phyloP scores from a whole-genome alignment of 306 rosid species.

The Begonia peltatifolia region DNA sequence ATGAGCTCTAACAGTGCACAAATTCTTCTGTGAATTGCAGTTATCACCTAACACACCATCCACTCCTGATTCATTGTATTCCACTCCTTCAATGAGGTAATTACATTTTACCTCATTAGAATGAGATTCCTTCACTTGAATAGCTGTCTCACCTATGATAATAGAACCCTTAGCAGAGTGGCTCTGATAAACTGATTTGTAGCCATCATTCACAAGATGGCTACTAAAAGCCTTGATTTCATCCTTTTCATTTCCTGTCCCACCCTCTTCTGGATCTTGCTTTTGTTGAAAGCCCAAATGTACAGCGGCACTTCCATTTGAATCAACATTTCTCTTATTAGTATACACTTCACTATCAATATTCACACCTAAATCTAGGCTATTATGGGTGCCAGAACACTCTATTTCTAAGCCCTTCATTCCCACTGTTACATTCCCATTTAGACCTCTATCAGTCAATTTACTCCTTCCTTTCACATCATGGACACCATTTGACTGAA shows the following conservation, averaged over 20 bases:
- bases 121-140: background rate
- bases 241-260: constrained; percentile 29
- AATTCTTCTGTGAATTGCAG: constrained; percentile 29
- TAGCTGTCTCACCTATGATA: constrained; percentile 27
- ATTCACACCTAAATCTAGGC: constrained; percentile 85
- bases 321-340: constrained; percentile 27
- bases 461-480: constrained; percentile 37
- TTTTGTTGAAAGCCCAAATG: constrained; percentile 36
- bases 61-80: constrained; percentile 16
- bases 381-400: constrained; percentile 45
- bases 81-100: too few species aligned
- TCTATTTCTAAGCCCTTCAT: constrained; percentile 41
- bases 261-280: constrained; percentile 20
- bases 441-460: constrained; percentile 45
- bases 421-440: constrained; percentile 38
- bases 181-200: constrained; percentile 28
- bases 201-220: constrained; percentile 19
- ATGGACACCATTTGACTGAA: constrained; percentile 52
- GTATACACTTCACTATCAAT: constrained; percentile 46
- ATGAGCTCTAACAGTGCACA: constrained; percentile 14
- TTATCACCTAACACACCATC: constrained; percentile 22
- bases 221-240: constrained; percentile 21
- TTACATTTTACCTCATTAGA: too few species aligned
- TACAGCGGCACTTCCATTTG: constrained; percentile 32
- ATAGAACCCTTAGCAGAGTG: constrained; percentile 19